Evolutionary conservation across 2,329 filamentous ascomycete species (phyloP), one percentile per base, ranked within the genome.

Genomic region (Metarhizium rileyi): DNA sequence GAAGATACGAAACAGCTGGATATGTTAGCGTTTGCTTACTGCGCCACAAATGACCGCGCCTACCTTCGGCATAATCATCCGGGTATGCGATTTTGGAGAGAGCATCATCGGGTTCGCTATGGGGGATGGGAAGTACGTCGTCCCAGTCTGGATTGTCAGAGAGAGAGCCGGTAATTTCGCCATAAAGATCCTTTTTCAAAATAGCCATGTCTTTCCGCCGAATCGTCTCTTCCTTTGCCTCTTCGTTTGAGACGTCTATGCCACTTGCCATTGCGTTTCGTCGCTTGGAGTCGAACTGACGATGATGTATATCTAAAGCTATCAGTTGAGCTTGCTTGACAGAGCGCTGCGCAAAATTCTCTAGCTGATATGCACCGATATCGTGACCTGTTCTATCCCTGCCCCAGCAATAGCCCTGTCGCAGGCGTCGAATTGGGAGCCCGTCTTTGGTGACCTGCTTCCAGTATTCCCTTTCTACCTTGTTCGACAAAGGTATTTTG

Each of bases 21-120:
- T 9, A 33, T 5, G 44, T 50, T 44, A 52, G 50, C 44, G 26
- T 36, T 35, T 20, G n/a, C 16, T 33, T 33, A 33, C 51, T 38
- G 9, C 36, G 20, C 48, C 40, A 52, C 4, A 18, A 8, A 28
- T 26, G 20, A 20, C 8, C 14, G 26, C 49, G 63, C 69, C 52
- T 67, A 83, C 80, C 76, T 72, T 96, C 90, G 54, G 84, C 81
- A 66, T 98, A 98, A 55, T 93, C 85, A 28, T 88, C 83, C 2
- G 85, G 81, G 68, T 98, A 98, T 51, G 90, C 84, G 66, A 98
- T 98, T 52, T 84, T 81, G n/a, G 91, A 91, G 51, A 98, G 79
- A 26, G 91, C 89, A 57, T 84, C 76, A 57, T 83, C 85, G 52
- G 89, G 87, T 69, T 96, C 90, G 62, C 89, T 78, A 59, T 93